Evolutionary conservation across 2,329 filamentous ascomycete species (phyloP).

Genomic region (Colletotrichum salicis): DNA sequence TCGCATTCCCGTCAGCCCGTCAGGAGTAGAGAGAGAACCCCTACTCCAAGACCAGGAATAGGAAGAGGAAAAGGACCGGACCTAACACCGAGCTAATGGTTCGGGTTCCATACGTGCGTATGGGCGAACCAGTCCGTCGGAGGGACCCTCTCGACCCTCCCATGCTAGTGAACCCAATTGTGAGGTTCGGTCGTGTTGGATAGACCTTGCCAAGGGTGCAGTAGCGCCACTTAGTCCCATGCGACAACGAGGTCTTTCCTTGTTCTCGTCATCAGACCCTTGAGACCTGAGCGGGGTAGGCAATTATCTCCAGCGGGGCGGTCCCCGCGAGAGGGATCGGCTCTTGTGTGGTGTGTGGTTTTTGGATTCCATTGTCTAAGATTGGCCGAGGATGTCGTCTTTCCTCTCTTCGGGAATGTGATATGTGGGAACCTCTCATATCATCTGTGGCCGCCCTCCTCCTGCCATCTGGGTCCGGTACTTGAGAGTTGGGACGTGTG

Average conservation of each 20-base stretch:
- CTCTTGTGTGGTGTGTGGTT: background rate
- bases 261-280: constrained; percentile 26
- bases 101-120: constrained; percentile 20
- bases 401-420: background rate
- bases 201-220: constrained; percentile 27
- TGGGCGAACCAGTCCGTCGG: constrained; percentile 17
- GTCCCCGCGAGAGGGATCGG: background rate
- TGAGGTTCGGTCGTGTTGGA: constrained; percentile 23
- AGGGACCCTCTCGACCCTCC: background rate
- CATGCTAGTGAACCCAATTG: constrained; percentile 23
- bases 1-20: background rate
- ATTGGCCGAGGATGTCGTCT: constrained; percentile 8
- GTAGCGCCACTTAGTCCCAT: constrained; percentile 17
- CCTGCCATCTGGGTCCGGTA: background rate
- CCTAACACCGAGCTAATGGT: constrained; percentile 24
- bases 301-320: constrained; percentile 29
- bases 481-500: background rate
- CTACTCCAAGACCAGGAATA: background rate
- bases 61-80: constrained; percentile 13
- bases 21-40: background rate
- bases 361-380: constrained; percentile 9
- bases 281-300: constrained; percentile 21
- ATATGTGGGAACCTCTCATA: constrained; percentile 3
- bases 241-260: constrained; percentile 21
- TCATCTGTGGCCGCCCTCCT: background rate